Conservation (phyloP, 495 filamentous ascomycete species). For the Clavariopsis aquatica region DNA sequence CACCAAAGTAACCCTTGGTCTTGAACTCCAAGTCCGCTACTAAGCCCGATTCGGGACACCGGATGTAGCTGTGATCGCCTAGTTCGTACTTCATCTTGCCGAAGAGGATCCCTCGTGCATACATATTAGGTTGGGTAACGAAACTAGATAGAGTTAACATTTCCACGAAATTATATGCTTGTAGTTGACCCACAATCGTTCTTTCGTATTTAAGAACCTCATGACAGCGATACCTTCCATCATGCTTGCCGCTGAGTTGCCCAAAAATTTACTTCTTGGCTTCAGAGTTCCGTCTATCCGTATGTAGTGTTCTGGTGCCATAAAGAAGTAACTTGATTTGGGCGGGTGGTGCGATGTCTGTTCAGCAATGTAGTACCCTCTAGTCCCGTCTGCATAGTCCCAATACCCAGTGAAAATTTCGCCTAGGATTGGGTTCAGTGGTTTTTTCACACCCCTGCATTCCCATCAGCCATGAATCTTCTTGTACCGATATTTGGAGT, state of each 20-base stretch:
- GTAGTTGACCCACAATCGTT: slow-evolving; percentile 74
- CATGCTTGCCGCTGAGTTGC: slow-evolving; percentile 95
- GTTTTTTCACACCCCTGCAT: slow-evolving; percentile 92
- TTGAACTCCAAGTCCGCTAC: slow-evolving; percentile 98
- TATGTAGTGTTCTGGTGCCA: slow-evolving; percentile 92
- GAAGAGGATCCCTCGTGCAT: slow-evolving; percentile 94
- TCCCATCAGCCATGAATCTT: neutral
- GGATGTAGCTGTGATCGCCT: slow-evolving; percentile 93
- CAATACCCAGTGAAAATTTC: slow-evolving; percentile 95
- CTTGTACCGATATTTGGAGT: neutral
- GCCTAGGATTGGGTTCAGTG: slow-evolving; percentile 93
- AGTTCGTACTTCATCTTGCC: slow-evolving; percentile 99
- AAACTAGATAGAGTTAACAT: slow-evolving; percentile 55
- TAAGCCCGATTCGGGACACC: slow-evolving; percentile 82
- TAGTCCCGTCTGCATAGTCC: slow-evolving; percentile 84
- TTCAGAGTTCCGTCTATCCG: slow-evolving; percentile 95
- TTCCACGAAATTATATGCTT: neutral
- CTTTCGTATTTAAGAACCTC: slow-evolving; percentile 77
- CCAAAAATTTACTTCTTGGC: slow-evolving; percentile 93
- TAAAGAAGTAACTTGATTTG: slow-evolving; percentile 99
- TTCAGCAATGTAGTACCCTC: slow-evolving; percentile 93
- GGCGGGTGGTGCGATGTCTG: slow-evolving; percentile 98
- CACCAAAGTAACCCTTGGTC: slow-evolving; percentile 95
- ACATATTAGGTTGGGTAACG: slow-evolving; percentile 98
- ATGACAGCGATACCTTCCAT: slow-evolving; percentile 96